Conservation (phyloP, 352 stramenopile genomes). For the Phytophthora sp. region DNA sequence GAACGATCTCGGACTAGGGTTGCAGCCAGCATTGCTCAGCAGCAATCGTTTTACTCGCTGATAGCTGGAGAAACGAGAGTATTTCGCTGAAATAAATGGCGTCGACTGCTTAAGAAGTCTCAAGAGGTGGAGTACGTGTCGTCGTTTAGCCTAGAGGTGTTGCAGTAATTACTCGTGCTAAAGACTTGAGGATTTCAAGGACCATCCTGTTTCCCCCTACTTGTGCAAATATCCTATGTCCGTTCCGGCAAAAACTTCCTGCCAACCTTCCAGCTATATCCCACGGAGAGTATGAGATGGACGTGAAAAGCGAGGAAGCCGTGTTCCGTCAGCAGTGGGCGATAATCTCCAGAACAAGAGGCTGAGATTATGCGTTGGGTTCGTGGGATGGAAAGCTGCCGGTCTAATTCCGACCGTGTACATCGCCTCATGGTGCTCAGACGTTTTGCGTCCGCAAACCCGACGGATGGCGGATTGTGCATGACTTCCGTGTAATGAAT, state of each 20-base stretch:
- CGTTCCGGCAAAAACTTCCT: conserved; percentile 8
- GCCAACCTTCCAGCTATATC: background rate
- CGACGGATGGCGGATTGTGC: conserved; percentile 38
- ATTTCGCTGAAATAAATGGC: no score
- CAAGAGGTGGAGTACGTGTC: no score
- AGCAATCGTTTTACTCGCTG: no score
- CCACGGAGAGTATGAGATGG: background rate
- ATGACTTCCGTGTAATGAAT: conserved; percentile 31
- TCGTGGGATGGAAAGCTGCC: conserved; percentile 3
- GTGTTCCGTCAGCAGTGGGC: background rate
- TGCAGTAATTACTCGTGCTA: no score
- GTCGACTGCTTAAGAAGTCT: no score
- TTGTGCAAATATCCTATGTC: conserved; percentile 1
- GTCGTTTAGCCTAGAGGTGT: no score
- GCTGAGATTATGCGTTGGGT: conserved; percentile 1
- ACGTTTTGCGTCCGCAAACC: conserved; percentile 39
- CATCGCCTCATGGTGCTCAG: background rate
- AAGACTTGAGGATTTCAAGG: conserved; percentile 10
- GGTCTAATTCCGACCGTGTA: background rate
- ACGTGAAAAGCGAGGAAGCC: background rate
- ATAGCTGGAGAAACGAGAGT: no score
- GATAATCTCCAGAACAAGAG: background rate
- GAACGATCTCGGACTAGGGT: no score
- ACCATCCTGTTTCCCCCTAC: conserved; percentile 1
- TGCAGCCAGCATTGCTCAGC: no score